Evolutionary conservation across 768 basidiomycete genomes (phyloP), one percentile per base, ranked within the genome.

Genomic region (Rhodotorula babjevae): DNA sequence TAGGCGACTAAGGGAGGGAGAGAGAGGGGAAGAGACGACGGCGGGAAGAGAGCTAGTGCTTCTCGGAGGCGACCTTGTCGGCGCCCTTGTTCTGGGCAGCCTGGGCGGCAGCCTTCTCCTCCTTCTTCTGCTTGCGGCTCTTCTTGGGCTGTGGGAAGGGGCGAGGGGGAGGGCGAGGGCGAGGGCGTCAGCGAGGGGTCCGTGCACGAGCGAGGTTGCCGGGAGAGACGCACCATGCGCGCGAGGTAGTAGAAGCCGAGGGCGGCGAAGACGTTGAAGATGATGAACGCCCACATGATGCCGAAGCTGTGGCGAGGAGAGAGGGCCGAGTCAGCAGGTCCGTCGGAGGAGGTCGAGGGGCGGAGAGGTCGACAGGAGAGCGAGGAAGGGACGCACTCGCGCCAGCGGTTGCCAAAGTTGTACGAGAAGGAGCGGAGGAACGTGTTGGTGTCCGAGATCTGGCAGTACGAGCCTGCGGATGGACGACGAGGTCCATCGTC

Each of bases 361-460:
- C 7, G 23, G 15, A n/a, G 11, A 29, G 10, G n/a, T n/a, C n/a
- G n/a, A n/a, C n/a, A n/a, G n/a, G n/a, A n/a, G n/a, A n/a, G n/a
- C n/a, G n/a, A n/a, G n/a, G n/a, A n/a, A n/a, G 60, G 65, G 69
- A n/a, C 65, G 65, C 36, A 52, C 50, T 52, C 50, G 50, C 76
- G 59, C 27, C 67, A 65, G 36, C 60, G 44, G 33, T 74, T 55
- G 62, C 64, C 73, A 36, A 74, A 49, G 63, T 72, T 68, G 44
- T 72, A 75, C 10, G n/a, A n/a, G 33, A 40, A 11, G 31, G 67
- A 69, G 33, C 31, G 29, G 33, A 71, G 67, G 68, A 63, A 77
- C 2, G 49, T 68, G 53, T 65, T 69, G 21, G 56, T 36, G 36
- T 69, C 63, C 52, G 40, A 86, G 0, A 78, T 86, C 69, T 42